Percentiles rank a stretch among this genome's conserved stretches.
Conservation (phyloP, 2,329 filamentous ascomycete genomes). For the Colletotrichum chlorophyti region DNA sequence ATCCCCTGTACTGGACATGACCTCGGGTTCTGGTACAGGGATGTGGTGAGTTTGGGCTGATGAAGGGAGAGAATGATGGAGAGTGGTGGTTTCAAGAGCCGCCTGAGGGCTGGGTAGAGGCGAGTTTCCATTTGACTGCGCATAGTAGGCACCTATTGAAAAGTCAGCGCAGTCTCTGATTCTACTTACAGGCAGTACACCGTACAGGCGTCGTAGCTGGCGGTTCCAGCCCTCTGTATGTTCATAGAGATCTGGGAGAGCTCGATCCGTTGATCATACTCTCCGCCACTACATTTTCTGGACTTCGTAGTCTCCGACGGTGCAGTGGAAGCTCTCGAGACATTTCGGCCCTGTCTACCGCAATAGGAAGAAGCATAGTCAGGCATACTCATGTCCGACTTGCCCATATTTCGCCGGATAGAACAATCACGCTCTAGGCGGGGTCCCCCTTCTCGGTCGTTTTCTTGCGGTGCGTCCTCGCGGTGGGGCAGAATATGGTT, state of each 20-base stretch:
- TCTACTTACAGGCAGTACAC: background rate
- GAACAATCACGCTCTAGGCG: background rate
- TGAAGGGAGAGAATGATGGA: constrained; percentile 41
- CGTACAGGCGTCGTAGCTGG: background rate
- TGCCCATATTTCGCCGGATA: background rate
- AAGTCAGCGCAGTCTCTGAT: background rate
- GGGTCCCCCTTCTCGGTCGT: no score
- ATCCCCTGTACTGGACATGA: constrained; percentile 54
- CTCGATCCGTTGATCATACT: background rate
- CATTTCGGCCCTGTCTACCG: background rate
- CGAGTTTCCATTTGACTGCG: background rate
- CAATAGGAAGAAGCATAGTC: constrained; percentile 40
- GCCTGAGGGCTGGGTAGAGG: no score
- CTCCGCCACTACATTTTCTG: background rate
- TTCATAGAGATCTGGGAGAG: no score
- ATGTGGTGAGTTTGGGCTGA: constrained; percentile 34
- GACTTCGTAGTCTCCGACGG: background rate
- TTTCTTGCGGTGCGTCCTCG: no score
- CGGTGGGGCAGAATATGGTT: no score
- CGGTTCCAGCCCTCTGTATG: background rate
- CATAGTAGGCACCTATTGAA: background rate
- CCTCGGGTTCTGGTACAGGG: constrained; percentile 40
- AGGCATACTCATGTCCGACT: constrained; percentile 49
- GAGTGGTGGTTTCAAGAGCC: no score
- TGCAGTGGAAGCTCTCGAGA: background rate